These are phyloP conservation scores for Fusarium chlamydosporum DNA, from an alignment of 2,329 filamentous ascomycete species.

Conservation along the genomic window DNA sequence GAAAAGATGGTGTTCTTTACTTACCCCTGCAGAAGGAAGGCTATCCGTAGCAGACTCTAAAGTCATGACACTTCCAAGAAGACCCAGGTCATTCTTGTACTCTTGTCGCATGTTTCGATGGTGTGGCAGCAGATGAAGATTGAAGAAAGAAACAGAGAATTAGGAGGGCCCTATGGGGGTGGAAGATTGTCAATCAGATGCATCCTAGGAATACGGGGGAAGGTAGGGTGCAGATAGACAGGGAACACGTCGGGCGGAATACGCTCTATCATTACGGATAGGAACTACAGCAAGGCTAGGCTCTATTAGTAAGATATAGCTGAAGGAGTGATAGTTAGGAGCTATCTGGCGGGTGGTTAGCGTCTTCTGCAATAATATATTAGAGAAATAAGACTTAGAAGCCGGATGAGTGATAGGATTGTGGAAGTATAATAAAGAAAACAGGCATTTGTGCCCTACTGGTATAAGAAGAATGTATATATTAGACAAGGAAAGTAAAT, in stretches of 20 bases:
- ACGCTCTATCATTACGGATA: too few species aligned
- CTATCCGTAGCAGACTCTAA: neutral
- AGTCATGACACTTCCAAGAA: neutral
- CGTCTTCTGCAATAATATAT: too few species aligned
- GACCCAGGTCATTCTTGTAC: neutral
- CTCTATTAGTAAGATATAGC: too few species aligned
- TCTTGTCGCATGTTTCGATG: constrained; percentile 8
- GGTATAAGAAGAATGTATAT: neutral
- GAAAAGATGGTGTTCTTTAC: neutral
- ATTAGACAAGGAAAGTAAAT: too few species aligned
- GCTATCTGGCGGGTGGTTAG: too few species aligned
- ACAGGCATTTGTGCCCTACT: neutral
- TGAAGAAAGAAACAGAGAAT: constrained; percentile 15
- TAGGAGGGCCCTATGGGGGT: constrained; percentile 13
- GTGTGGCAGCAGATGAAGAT: constrained; percentile 23
- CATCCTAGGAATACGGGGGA: too few species aligned
- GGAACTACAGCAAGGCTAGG: too few species aligned
- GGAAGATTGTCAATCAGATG: neutral
- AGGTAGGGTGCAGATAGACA: too few species aligned
- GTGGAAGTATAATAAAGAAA: neutral
- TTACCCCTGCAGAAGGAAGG: neutral
- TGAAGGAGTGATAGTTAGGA: too few species aligned
- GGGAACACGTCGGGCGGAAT: too few species aligned
- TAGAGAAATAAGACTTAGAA: neutral
- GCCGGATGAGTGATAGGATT: neutral